phyloP scores from a whole-genome alignment of 2,329 filamentous ascomycete genomes.

The Penicillium sp. region DNA sequence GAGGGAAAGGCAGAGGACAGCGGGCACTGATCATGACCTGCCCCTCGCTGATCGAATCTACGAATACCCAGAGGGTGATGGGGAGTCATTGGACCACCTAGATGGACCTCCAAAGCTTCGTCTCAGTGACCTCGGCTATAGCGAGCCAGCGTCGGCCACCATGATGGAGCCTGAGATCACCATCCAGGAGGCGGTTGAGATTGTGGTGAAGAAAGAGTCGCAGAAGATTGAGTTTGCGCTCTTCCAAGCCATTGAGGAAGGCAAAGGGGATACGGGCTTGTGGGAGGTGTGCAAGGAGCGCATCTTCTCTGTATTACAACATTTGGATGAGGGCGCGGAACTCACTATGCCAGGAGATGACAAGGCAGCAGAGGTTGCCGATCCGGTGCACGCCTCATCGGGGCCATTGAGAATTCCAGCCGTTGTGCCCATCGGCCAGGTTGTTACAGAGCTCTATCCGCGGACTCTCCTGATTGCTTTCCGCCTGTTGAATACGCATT shows the following conservation, averaged over 20 bases:
- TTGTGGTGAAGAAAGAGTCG: conserved; percentile 27
- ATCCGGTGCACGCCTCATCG: neutral
- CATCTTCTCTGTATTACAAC: conserved; percentile 35
- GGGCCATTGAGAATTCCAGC: conserved; percentile 27
- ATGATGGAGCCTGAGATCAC: conserved; percentile 12
- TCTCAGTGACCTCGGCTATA: conserved; percentile 15
- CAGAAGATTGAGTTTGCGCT: conserved; percentile 29
- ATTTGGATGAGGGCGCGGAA: conserved; percentile 17
- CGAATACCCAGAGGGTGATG: neutral
- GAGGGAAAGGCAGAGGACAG: neutral
- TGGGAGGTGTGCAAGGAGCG: conserved; percentile 37
- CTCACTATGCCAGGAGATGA: conserved; percentile 1
- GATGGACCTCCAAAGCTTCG: conserved; percentile 3
- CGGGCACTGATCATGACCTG: neutral
- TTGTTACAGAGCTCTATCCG: conserved; percentile 38
- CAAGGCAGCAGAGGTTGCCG: neutral
- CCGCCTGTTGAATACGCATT: conserved; percentile 35
- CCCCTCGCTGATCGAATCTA: neutral
- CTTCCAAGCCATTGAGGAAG: conserved; percentile 21
- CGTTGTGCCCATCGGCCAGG: conserved; percentile 24
- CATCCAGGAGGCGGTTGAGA: conserved; percentile 18
- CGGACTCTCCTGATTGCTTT: conserved; percentile 38
- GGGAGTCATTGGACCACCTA: neutral
- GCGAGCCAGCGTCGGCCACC: conserved; percentile 7
- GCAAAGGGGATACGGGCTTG: conserved; percentile 30